Conservation (phyloP, 2,329 filamentous ascomycete species). For the Penicillium sp. region DNA sequence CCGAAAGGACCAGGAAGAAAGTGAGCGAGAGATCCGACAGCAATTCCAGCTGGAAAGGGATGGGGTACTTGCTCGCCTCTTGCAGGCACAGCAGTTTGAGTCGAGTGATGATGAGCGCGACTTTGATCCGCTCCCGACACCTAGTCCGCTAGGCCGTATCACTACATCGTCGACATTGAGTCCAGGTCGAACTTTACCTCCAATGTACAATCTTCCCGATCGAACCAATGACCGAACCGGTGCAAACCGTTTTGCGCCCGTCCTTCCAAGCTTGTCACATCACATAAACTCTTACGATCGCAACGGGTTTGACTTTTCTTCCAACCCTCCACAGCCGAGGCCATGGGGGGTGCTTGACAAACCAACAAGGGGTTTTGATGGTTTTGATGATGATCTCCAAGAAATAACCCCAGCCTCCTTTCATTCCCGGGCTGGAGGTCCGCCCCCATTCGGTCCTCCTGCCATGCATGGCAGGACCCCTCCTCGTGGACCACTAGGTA, state of each 20-base stretch:
- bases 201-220: conserved; percentile 7
- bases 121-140: background rate
- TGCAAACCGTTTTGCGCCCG: background rate
- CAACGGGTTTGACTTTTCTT: background rate
- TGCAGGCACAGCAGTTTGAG: conserved; percentile 28
- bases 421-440: conserved; percentile 2
- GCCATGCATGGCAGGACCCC: background rate
- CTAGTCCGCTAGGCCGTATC: background rate
- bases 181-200: background rate
- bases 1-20: conserved; percentile 26
- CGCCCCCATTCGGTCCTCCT: background rate
- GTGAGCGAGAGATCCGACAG: conserved; percentile 8
- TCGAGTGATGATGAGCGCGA: background rate
- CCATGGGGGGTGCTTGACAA: background rate
- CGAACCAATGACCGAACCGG: conserved; percentile 10
- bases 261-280: background rate
- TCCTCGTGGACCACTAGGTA: background rate
- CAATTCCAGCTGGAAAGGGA: conserved; percentile 24
- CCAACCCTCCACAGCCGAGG: background rate
- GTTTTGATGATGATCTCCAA: conserved; percentile 29
- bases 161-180: background rate
- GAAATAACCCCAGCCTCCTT: conserved; percentile 28
- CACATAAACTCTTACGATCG: background rate
- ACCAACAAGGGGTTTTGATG: background rate
- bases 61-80: conserved; percentile 35